These are phyloP conservation scores for Aspergillus unguis DNA, from an alignment of 2,329 filamentous ascomycete species.

Conservation along the genomic window DNA sequence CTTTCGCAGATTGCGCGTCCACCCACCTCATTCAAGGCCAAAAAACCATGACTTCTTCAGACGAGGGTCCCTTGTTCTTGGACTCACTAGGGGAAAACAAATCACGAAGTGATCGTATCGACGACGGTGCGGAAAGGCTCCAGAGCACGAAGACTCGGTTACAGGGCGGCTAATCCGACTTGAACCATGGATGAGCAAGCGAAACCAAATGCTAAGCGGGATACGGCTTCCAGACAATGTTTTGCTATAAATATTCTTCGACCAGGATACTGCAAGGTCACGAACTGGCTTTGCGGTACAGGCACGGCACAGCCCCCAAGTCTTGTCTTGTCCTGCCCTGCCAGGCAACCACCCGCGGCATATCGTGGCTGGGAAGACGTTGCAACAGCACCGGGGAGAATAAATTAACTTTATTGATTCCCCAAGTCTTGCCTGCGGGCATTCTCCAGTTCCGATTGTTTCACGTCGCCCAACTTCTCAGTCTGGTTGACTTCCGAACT, in stretches of 20 bases:
- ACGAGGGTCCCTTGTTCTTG: no score
- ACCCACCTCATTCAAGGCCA: background rate
- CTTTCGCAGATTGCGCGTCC: background rate
- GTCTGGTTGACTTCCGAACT: constrained; percentile 3
- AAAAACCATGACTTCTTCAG: no score
- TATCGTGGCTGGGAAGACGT: background rate
- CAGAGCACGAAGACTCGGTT: background rate
- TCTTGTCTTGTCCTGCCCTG: background rate
- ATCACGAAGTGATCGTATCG: background rate
- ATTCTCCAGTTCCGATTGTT: background rate
- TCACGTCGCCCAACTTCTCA: background rate
- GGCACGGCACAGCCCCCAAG: constrained; percentile 4
- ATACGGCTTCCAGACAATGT: background rate
- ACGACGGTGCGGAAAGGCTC: background rate
- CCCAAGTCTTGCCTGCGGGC: background rate
- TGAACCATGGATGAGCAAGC: constrained; percentile 3
- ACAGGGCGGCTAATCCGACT: constrained; percentile 11
- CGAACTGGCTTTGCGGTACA: constrained; percentile 4
- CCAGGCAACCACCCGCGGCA: background rate
- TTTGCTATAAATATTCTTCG: constrained; percentile 9
- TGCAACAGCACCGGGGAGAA: background rate
- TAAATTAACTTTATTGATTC: background rate
- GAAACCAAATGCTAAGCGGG: background rate
- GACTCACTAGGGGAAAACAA: background rate
- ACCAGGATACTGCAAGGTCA: background rate